Conservation (phyloP, 2,329 filamentous ascomycete genomes). For the Arthrobotrys pseudoclavata region DNA sequence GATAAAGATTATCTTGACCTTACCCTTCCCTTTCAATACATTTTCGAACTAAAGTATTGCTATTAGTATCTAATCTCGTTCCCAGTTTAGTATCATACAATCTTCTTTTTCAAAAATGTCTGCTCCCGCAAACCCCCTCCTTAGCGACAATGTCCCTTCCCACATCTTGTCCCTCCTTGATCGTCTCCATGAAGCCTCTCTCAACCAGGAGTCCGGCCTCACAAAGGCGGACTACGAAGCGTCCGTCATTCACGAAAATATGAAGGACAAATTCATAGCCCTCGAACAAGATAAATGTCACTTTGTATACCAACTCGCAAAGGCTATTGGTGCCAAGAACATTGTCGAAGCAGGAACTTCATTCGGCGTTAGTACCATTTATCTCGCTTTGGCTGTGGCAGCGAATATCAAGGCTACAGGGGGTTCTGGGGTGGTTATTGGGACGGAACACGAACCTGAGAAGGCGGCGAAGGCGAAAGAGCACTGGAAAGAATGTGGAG, state of each 20-base stretch:
- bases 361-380: constrained; percentile 75
- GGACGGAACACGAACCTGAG: constrained; percentile 72
- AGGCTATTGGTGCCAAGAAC: constrained; percentile 69
- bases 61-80: not conserved
- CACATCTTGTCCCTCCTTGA: constrained; percentile 66
- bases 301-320: constrained; percentile 72
- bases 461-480: constrained; percentile 71
- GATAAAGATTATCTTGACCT: not conserved
- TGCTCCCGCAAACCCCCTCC: constrained; percentile 61
- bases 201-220: constrained; percentile 64
- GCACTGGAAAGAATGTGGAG: constrained; percentile 71
- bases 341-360: constrained; percentile 75
- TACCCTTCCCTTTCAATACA: not conserved
- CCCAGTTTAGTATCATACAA: not conserved
- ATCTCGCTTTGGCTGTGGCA: constrained; percentile 72
- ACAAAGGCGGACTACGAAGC: constrained; percentile 61
- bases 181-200: constrained; percentile 64
- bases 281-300: constrained; percentile 73
- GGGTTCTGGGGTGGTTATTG: constrained; percentile 70
- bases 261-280: constrained; percentile 73
- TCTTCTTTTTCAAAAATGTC: constrained; percentile 40
- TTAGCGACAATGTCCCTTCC: constrained; percentile 62
- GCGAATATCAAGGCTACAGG: constrained; percentile 67
- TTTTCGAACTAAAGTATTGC: not conserved
- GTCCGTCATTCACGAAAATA: constrained; percentile 65